Evolutionary conservation across 2,329 filamentous ascomycete species (phyloP), one percentile per base, ranked within the genome.

Genomic region (Claviceps digitariae): DNA sequence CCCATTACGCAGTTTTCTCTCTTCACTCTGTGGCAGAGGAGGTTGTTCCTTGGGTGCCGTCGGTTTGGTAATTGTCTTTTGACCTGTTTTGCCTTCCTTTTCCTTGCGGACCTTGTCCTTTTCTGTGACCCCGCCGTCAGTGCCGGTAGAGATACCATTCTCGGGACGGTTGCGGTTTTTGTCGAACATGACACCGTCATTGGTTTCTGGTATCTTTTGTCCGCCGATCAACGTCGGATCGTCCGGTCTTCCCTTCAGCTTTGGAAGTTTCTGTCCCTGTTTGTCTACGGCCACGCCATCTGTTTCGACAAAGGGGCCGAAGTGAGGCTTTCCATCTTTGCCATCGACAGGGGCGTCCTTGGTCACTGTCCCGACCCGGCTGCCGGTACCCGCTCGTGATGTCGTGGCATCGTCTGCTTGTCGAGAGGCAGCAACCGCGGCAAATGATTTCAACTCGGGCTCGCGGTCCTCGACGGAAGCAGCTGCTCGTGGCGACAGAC

Each of bases 171-270:
- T 71, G 59, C 89, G 77, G 64, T 86, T 79, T 57, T 85, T 87
- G 67, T 96, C 90, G 64, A 95, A 87, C 91, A 96, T 96, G 55
- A 96, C 89, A 43, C 90, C 89, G 65, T 95, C 82, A 60, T 84
- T 83, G 56, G 72, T 73, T 58, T 81, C 73, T 29, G 81, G 80
- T 23, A 84, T 81, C 66, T 76, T 79, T 63, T 77, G 76, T 59
- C 80, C 81, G 52, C 82, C 77, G 46, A 81, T 67, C 10, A 78
- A 65, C 27, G 74, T 77, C 48, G 73, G 72, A 55, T 81, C 77
- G 38, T 65, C 61, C 1, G 75, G 73, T n/a, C 74, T 70, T 54
- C 76, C 74, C 60, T 77, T 75, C 25, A 77, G 64, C 7, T 68
- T 60, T 1, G 76, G 71, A 17, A 74, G 62, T 27, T 70, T 66